Evolutionary conservation across 2,329 filamentous ascomycete genomes (phyloP), one percentile per base, ranked within the genome.

Genomic region (Colletotrichum costaricense): DNA sequence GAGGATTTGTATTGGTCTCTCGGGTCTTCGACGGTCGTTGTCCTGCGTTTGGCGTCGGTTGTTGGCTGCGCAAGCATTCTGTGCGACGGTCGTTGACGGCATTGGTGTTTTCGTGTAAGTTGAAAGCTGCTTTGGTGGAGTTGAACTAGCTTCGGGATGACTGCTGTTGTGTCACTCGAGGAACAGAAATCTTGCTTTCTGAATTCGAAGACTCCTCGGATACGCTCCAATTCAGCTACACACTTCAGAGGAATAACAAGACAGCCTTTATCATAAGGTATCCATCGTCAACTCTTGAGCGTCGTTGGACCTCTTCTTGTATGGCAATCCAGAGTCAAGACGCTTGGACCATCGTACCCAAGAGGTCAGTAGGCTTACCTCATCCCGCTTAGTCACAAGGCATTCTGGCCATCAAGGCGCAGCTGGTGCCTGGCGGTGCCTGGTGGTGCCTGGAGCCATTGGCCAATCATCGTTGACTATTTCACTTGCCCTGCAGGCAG

Each of bases 381-480:
- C 42, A 49, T 49, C 42, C 42, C 42, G 42, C 42, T 49, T 49
- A 49, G 42, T 49, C 42, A 72, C 63, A 26, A 11, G 2, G 1
- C 12, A 26, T n/a, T 8, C 1, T 38, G 7, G 19, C 19, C 22
- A 22, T 19, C 28, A 54, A 1, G 7, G 38, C 28, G 57, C 69
- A 54, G 58, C 52, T 57, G 69, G 46, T 72, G 69, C 67, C 66
- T 63, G 33, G 24, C 28, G 49, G 58, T 69, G 58, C 66, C 67
- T 63, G 33, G 26, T 42, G 49, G 59, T 69, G 58, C 69, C 58
- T 72, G 49, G 38, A 28, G 22, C 16, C 28, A 72, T 52, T 69
- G 64, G 1, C 69, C 67, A 69, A 65, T 69, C 46, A 33, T 11
- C 3, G 2, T 0, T 11, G 63, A 42, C 3, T 3, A 3, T 8